Evolutionary conservation across 306 rosid genomes (phyloP).

Genomic region (Acacia melanoxylon): DNA sequence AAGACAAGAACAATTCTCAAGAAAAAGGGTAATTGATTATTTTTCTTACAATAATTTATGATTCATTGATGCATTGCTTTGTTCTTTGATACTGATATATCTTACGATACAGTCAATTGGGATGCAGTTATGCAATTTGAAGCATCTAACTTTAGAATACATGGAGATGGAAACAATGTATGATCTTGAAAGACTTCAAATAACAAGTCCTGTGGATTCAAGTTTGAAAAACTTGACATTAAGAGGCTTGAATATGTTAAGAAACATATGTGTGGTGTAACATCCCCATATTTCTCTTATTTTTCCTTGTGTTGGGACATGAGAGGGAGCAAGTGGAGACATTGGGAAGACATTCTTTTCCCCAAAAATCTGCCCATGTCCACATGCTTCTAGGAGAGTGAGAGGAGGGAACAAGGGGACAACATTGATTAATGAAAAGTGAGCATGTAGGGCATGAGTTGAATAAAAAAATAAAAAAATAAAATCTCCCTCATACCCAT

Average conservation of each 20-base stretch:
- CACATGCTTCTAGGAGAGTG: too few relatives aligned
- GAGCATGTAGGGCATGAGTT: too few relatives aligned
- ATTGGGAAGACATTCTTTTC: too few relatives aligned
- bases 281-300: too few relatives aligned
- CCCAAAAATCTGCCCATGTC: too few relatives aligned
- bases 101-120: not conserved
- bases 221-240: not conserved
- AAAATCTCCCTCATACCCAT: too few relatives aligned
- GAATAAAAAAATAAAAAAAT: too few relatives aligned
- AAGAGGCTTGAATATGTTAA: not conserved
- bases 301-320: too few relatives aligned
- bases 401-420: too few relatives aligned
- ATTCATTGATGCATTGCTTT: not conserved
- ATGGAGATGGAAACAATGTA: conserved; percentile 4
- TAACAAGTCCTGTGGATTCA: not conserved
- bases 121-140: not conserved
- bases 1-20: not conserved
- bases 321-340: too few relatives aligned
- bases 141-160: not conserved
- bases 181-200: not conserved
- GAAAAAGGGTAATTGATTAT: not conserved
- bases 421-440: too few relatives aligned
- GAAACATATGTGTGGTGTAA: conserved; percentile 25
- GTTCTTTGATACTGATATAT: not conserved
- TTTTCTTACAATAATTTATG: not conserved